phyloP scores from a whole-genome alignment of 2,329 filamentous ascomycete genomes.

The Pyrenophora teres region DNA sequence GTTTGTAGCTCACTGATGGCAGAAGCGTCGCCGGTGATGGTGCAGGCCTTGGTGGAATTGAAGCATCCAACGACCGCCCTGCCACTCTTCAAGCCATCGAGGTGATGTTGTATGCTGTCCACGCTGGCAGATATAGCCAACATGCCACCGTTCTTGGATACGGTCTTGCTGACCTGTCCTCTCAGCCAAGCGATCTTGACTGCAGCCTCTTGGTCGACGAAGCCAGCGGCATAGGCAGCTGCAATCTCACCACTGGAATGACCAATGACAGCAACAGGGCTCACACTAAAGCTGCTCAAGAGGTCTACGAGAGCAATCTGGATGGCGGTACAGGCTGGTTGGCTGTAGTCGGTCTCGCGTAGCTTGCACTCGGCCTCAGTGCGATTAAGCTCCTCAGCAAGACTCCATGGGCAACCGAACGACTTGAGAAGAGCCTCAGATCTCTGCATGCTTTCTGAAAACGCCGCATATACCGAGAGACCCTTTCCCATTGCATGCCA shows the following conservation, averaged over 20 bases:
- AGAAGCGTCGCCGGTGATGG: slow-evolving; percentile 51
- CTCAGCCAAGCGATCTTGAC: slow-evolving; percentile 9
- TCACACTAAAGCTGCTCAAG: slow-evolving; percentile 13
- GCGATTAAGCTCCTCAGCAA: slow-evolving; percentile 7
- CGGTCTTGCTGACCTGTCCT: slow-evolving; percentile 7
- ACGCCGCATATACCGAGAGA: not conserved
- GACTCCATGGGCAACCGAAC: slow-evolving; percentile 8
- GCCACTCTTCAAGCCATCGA: slow-evolving; percentile 1
- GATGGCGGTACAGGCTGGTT: slow-evolving; percentile 25
- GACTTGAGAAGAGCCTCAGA: slow-evolving; percentile 11
- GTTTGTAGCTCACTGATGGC: slow-evolving; percentile 42
- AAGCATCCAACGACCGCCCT: slow-evolving; percentile 21
- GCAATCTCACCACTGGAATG: slow-evolving; percentile 32
- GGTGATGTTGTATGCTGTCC: not conserved
- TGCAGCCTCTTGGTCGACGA: slow-evolving; percentile 7
- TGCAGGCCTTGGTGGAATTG: slow-evolving; percentile 52
- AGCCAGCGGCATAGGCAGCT: slow-evolving; percentile 22
- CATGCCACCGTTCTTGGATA: slow-evolving; percentile 6
- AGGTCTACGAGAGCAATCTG: slow-evolving; percentile 28
- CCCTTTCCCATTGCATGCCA: slow-evolving; percentile 39
- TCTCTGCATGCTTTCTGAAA: slow-evolving; percentile 6
- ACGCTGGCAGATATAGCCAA: slow-evolving; percentile 5
- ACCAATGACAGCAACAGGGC: slow-evolving; percentile 18
- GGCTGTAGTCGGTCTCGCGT: slow-evolving; percentile 15
- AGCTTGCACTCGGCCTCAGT: slow-evolving; percentile 1